Conservation (phyloP, 805 yeast genomes). For the Komagataella kurtzmanii region DNA sequence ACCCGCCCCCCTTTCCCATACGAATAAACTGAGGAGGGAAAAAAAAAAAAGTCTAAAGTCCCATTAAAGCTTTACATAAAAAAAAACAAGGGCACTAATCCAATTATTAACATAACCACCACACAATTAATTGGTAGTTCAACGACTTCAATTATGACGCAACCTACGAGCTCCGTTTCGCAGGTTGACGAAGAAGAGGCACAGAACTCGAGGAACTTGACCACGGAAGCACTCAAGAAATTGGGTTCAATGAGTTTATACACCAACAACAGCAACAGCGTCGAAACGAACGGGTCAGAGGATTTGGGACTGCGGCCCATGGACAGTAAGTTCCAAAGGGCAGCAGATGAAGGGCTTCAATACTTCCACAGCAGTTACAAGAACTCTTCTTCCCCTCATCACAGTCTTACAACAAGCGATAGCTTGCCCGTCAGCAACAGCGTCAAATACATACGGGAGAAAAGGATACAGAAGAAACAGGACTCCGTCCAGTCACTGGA, state of each 20-base stretch:
- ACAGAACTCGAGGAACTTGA: conserved; percentile 1
- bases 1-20: background rate
- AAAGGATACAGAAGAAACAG: conserved; percentile 1
- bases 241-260: background rate
- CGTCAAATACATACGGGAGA: conserved; percentile 1
- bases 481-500: background rate
- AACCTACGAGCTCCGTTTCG: background rate
- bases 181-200: background rate
- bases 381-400: background rate
- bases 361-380: background rate
- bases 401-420: background rate
- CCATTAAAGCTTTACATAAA: background rate
- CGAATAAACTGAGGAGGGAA: background rate
- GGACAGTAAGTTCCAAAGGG: conserved; percentile 17
- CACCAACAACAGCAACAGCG: background rate
- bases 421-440: background rate
- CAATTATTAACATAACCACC: background rate
- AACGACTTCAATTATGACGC: background rate
- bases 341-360: conserved; percentile 15
- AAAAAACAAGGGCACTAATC: background rate
- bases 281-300: conserved; percentile 2
- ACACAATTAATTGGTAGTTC: background rate
- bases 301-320: conserved; percentile 17
- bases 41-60: background rate
- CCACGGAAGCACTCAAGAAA: conserved; percentile 2